Percentiles rank a stretch among this genome's conserved stretches.
Evolutionary conservation across 2,329 filamentous ascomycete species (phyloP).

Genomic region (Colletotrichum sansevieriae): DNA sequence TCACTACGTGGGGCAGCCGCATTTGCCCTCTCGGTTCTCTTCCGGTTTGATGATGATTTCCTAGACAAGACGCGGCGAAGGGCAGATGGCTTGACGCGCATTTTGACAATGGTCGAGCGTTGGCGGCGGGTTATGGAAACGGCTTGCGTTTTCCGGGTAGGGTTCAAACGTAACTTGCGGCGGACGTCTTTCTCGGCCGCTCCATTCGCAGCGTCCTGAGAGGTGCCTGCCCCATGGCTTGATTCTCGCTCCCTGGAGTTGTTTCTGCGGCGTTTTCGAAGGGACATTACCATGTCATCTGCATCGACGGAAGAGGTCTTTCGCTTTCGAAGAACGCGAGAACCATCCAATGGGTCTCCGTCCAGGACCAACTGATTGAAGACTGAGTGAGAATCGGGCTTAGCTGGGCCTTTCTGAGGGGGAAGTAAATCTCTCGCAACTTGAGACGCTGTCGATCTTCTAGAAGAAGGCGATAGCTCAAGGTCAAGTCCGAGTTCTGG

Average conservation of each 20-base stretch:
- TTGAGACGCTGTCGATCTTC: slow-evolving; percentile 73
- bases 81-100: slow-evolving; percentile 69
- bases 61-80: slow-evolving; percentile 71
- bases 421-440: slow-evolving; percentile 80
- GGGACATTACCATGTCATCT: slow-evolving; percentile 65
- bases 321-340: slow-evolving; percentile 84
- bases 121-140: slow-evolving; percentile 53
- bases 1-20: slow-evolving; percentile 47
- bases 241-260: slow-evolving; percentile 58
- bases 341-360: slow-evolving; percentile 80
- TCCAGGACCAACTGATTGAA: slow-evolving; percentile 80
- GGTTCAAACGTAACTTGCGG: slow-evolving; percentile 71
- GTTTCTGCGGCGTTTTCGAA: slow-evolving; percentile 68
- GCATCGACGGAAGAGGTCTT: slow-evolving; percentile 81
- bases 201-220: slow-evolving; percentile 48
- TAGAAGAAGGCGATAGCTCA: slow-evolving; percentile 53
- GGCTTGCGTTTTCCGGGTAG: slow-evolving; percentile 52
- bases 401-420: slow-evolving; percentile 72
- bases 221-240: slow-evolving; percentile 51
- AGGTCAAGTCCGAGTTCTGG: not conserved
- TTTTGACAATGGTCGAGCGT: slow-evolving; percentile 64
- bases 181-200: slow-evolving; percentile 54
- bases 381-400: slow-evolving; percentile 80
- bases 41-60: slow-evolving; percentile 66
- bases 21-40: slow-evolving; percentile 56